Evolutionary conservation across 495 filamentous ascomycete species (phyloP), one percentile per base, ranked within the genome.

Genomic region (Aspergillus bertholletiae): DNA sequence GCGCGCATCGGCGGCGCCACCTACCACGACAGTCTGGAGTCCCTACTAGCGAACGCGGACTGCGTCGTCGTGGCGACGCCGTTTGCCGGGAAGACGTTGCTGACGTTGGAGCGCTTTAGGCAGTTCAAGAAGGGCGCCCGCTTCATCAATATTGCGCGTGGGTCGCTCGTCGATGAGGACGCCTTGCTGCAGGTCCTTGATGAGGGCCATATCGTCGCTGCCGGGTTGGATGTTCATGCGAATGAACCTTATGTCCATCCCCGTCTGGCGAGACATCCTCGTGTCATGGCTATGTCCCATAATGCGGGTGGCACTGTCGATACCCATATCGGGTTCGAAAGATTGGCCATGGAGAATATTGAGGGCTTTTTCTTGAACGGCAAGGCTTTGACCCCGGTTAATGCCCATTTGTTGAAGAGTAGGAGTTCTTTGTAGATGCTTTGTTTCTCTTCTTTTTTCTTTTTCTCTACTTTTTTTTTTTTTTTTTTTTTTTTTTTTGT

Each of bases 271-370:
- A 57, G 58, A 30, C 76, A 85, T 71, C 57, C 59, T 49, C 74
- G 74, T 51, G 87, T 86, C 1, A 81, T 85, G 69, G 65, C 89
- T 57, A 79, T 86, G 48, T 77, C 79, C 18, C 87, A 90, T 65
- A 89, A 88, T 63, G 88, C 87, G 7, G 87, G 88, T 9, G 86
- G 83, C 4, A 85, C 84, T 18, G 67, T 90, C 30, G 86, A 90
- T 68, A 86, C 84, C 49, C 84, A 88, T 59, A 71, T 81, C 44
- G 86, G 85, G 6, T 90, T 90, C 63, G 88, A 92, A 74, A 75
- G 80, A 62, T 58, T 90, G 63, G 82, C 80, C 23, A 88, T 90
- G 84, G 74, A 83, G 67, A 90, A 90, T 69, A 81, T 90, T 27
- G 67, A 85, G 59, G 76, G 74, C 1, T 86, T 85, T 50, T 63